phyloP scores from a whole-genome alignment of 441 rosid genomes.

The Omphalea diandra region DNA sequence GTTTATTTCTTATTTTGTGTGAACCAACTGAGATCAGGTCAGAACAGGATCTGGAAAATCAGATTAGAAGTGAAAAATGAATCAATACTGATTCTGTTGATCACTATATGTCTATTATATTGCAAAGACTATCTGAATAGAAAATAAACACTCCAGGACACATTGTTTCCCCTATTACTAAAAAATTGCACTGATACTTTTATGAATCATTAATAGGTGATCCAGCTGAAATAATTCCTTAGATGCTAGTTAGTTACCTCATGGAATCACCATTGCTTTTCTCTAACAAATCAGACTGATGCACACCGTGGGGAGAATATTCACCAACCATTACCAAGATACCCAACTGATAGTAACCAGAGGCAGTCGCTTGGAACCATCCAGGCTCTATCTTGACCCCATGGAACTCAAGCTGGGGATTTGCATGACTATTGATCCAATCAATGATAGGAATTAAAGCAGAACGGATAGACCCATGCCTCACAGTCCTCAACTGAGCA shows the following conservation, averaged over 20 bases:
- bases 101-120: background rate
- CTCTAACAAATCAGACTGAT: constrained; percentile 43
- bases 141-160: background rate
- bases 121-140: background rate
- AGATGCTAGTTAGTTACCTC: constrained; percentile 43
- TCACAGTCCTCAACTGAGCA: constrained; percentile 95
- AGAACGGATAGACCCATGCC: constrained; percentile 80
- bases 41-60: background rate
- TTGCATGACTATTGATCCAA: constrained; percentile 90
- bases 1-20: background rate
- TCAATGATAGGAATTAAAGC: constrained; percentile 80
- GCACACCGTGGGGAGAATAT: constrained; percentile 41
- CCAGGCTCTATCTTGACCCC: constrained; percentile 86
- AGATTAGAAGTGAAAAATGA: background rate
- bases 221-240: background rate
- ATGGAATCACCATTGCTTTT: constrained; percentile 47
- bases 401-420: constrained; percentile 92
- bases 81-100: background rate
- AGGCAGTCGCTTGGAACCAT: constrained; percentile 98
- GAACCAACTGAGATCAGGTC: background rate
- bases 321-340: constrained; percentile 75
- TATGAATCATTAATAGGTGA: background rate
- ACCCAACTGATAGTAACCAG: constrained; percentile 96
- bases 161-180: background rate
- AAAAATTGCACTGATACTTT: background rate